These are phyloP conservation scores for Mortierella sp. DNA, from an alignment of 371 early-diverging fungal genomes.

Conservation along the genomic window DNA sequence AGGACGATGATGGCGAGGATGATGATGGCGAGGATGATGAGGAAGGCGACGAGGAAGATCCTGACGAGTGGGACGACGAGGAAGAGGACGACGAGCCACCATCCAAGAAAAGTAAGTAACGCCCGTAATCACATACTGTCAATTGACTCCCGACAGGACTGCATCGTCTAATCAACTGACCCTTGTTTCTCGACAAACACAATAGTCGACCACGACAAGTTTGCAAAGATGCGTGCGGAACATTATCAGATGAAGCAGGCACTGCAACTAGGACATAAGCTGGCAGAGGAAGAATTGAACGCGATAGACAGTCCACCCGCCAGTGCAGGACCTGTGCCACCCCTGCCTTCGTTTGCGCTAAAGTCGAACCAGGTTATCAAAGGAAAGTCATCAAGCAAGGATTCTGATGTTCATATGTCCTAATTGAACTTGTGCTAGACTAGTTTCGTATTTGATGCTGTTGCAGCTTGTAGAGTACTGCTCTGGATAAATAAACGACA, in stretches of 20 bases:
- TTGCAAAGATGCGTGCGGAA: conserved; percentile 79
- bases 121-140: background rate
- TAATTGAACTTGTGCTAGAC: background rate
- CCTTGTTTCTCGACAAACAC: background rate
- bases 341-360: conserved; percentile 37
- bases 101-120: conserved; percentile 36
- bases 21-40: conserved; percentile 63
- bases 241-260: conserved; percentile 90
- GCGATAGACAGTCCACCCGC: conserved; percentile 31
- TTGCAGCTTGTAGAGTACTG: background rate
- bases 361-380: conserved; percentile 16
- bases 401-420: background rate
- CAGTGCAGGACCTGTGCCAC: conserved; percentile 27
- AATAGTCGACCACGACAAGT: conserved; percentile 69
- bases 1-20: conserved; percentile 24
- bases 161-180: background rate
- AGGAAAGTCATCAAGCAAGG: background rate
- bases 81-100: conserved; percentile 27
- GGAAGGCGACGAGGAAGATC: conserved; percentile 57
- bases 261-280: conserved; percentile 64
- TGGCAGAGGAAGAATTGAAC: conserved; percentile 57
- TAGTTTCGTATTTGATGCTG: no score
- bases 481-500: background rate
- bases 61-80: conserved; percentile 38
- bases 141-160: background rate